A percentile compares a stretch with the other conserved stretches of the same genome.
Evolutionary conservation across 83 land plant species (phyloP).

Genomic region (Picea engelmannii): DNA sequence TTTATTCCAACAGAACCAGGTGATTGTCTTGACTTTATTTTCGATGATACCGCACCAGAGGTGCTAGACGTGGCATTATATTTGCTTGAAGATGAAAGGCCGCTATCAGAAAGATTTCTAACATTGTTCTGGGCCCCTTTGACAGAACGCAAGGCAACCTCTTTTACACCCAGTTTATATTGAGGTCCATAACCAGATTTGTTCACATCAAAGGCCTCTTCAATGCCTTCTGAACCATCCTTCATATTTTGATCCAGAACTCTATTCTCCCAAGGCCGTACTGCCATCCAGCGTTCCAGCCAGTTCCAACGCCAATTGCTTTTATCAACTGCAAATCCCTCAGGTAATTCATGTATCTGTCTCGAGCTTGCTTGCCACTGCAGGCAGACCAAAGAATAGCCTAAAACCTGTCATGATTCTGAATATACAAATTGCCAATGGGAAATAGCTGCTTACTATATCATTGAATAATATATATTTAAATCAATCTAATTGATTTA

Average conservation of each 20-base stretch:
- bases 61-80: background rate
- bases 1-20: background rate
- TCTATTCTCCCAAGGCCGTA: conserved; percentile 79
- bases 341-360: conserved; percentile 29
- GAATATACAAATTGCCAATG: background rate
- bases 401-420: background rate
- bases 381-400: conserved; percentile 8
- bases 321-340: conserved; percentile 65
- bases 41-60: background rate
- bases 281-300: conserved; percentile 85
- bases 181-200: background rate
- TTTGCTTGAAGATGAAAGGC: conserved; percentile 4
- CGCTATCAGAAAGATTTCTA: conserved; percentile 3
- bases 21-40: conserved; percentile 1
- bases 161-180: background rate
- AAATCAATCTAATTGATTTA: background rate
- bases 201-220: conserved; percentile 12
- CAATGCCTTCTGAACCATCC: conserved; percentile 49
- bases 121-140: background rate
- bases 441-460: background rate
- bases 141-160: conserved; percentile 1
- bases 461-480: background rate
- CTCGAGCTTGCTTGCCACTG: conserved; percentile 79
- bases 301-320: conserved; percentile 84
- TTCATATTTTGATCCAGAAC: conserved; percentile 53